These are phyloP conservation scores for Rhynchosporium graminicola DNA, from an alignment of 2,329 filamentous ascomycete genomes.

Conservation along the genomic window DNA sequence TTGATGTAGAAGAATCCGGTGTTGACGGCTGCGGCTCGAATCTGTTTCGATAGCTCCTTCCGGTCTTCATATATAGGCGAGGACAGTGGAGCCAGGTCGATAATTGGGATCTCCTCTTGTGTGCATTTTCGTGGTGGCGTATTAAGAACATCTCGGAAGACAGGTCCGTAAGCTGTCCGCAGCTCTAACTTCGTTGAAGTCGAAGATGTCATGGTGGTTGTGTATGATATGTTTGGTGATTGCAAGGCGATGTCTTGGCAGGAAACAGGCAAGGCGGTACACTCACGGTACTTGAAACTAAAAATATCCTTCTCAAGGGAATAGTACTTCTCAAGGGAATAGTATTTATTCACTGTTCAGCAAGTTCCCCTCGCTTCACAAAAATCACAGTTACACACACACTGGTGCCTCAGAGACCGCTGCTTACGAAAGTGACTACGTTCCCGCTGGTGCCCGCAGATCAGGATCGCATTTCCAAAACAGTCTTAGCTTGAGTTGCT, in stretches of 20 bases:
- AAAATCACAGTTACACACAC: neutral
- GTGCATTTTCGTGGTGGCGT: slow-evolving; percentile 45
- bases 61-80: slow-evolving; percentile 43
- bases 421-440: neutral
- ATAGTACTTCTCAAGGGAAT: no score
- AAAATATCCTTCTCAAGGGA: no score
- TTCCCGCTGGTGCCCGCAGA: neutral
- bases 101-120: slow-evolving; percentile 48
- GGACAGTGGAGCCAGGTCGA: slow-evolving; percentile 45
- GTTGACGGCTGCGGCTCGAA: slow-evolving; percentile 45
- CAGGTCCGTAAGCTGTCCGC: slow-evolving; percentile 47
- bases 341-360: no score
- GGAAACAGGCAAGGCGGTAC: no score
- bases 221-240: slow-evolving; percentile 11
- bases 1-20: slow-evolving; percentile 52
- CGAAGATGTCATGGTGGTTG: slow-evolving; percentile 26
- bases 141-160: slow-evolving; percentile 46
- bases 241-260: neutral
- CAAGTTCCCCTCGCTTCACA: neutral
- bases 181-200: slow-evolving; percentile 46
- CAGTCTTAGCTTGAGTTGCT: neutral
- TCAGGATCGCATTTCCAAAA: neutral
- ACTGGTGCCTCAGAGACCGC: neutral
- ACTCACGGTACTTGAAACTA: no score
- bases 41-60: slow-evolving; percentile 42